A percentile compares a stretch with the other conserved stretches of the same genome.
Evolutionary conservation across 2,329 filamentous ascomycete species (phyloP).

Genomic region (Phoma sp.): DNA sequence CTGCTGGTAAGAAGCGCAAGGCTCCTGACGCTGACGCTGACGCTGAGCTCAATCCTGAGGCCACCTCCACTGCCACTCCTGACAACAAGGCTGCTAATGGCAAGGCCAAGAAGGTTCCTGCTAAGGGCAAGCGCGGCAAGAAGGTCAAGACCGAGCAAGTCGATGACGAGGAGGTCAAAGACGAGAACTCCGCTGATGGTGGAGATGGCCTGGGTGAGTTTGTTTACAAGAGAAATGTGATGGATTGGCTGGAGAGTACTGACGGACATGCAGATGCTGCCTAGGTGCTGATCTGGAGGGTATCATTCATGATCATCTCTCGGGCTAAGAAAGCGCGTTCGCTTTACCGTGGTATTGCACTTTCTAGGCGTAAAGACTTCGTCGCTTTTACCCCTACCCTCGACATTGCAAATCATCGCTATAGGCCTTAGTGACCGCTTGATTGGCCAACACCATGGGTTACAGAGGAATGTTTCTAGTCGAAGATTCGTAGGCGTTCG

Average conservation of each 20-base stretch:
- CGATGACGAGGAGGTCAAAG: constrained; percentile 10
- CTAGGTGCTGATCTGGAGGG: not conserved
- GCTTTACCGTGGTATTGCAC: not conserved
- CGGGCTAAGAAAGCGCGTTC: not conserved
- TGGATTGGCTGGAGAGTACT: constrained; percentile 21
- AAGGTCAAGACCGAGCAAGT: constrained; percentile 31
- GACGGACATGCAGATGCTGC: constrained; percentile 11
- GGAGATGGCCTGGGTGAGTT: constrained; percentile 31
- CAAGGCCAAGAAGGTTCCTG: constrained; percentile 22
- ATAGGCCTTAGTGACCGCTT: not conserved
- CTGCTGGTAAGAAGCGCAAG: constrained; percentile 35
- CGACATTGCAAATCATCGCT: not conserved
- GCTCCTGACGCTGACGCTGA: constrained; percentile 13
- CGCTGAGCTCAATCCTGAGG: constrained; percentile 6
- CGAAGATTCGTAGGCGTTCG: not conserved
- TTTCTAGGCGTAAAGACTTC: not conserved
- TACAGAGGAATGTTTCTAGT: too few relatives aligned
- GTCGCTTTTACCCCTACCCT: not conserved
- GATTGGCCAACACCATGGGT: too few relatives aligned
- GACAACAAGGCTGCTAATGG: constrained; percentile 1
- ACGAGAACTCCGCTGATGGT: constrained; percentile 23
- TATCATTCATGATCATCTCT: not conserved
- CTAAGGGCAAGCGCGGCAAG: constrained; percentile 26
- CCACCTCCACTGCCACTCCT: not conserved
- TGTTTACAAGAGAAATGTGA: constrained; percentile 8